Evolutionary conservation across 257 asterid species (phyloP).

Genomic region (Nicotiana paniculata): DNA sequence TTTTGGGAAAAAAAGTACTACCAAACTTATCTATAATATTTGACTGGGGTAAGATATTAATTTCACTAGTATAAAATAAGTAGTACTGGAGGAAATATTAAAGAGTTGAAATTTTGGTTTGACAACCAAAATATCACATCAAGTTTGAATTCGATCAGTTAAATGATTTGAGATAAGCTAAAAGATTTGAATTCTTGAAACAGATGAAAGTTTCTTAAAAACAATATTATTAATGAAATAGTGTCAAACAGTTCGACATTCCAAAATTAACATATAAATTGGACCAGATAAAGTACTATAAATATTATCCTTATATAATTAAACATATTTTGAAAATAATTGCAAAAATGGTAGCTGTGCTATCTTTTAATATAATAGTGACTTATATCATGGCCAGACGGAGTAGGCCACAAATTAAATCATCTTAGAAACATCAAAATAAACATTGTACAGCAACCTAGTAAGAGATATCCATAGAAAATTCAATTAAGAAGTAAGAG

Average conservation of each 20-base stretch:
- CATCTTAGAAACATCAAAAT: no score
- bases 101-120: neutral
- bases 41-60: no score
- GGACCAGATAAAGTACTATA: neutral
- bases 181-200: no score
- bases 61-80: no score
- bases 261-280: neutral
- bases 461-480: neutral
- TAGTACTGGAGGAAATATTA: no score
- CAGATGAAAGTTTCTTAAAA: neutral
- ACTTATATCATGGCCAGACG: neutral
- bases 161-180: no score
- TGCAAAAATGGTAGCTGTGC: neutral
- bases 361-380: neutral
- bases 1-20: no score
- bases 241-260: neutral
- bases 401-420: neutral
- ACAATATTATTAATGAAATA: neutral
- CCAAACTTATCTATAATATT: no score
- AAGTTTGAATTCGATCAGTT: no score
- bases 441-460: slow-evolving; percentile 3
- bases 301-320: neutral
- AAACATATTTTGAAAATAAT: neutral
- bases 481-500: neutral
- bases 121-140: neutral